A percentile compares a stretch with the other conserved stretches of the same genome.
Conservation (phyloP, 139 green algal genomes). For the Chlorella vulgaris region DNA sequence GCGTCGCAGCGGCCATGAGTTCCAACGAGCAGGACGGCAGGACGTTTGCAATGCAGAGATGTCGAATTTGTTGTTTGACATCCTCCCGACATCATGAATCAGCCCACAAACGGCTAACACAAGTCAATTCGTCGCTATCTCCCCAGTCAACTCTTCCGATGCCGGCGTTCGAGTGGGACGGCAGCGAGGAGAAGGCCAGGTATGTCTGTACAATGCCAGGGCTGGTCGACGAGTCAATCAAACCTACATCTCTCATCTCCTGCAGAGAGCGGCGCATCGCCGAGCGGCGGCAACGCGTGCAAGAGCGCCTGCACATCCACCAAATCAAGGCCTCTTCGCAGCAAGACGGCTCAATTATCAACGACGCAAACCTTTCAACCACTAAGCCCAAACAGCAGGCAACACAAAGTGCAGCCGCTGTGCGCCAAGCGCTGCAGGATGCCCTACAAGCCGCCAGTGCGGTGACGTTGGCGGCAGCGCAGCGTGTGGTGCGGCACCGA, state of each 20-base stretch:
- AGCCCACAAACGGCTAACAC: background rate
- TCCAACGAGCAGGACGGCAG: no score
- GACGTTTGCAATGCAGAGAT: no score
- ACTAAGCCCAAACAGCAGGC: slow-evolving; percentile 11
- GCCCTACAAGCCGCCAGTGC: no score
- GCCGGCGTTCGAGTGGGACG: background rate
- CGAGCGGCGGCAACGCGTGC: slow-evolving; percentile 9
- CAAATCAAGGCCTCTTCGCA: no score
- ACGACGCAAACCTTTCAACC: background rate
- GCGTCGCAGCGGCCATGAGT: no score
- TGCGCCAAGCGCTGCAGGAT: background rate
- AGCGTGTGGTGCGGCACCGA: background rate
- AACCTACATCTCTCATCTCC: background rate
- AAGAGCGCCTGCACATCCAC: slow-evolving; percentile 2
- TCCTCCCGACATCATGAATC: no score
- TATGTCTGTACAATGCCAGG: background rate
- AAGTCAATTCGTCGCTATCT: background rate
- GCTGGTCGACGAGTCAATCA: background rate
- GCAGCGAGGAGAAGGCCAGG: slow-evolving; percentile 21
- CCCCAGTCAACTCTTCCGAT: background rate
- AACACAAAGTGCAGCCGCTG: background rate
- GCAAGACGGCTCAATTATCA: background rate
- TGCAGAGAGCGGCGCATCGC: slow-evolving; percentile 23
- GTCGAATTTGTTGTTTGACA: no score
- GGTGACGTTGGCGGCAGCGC: background rate